phyloP scores from a whole-genome alignment of 176 grass and related monocot species.

The Hordeum marinum region DNA sequence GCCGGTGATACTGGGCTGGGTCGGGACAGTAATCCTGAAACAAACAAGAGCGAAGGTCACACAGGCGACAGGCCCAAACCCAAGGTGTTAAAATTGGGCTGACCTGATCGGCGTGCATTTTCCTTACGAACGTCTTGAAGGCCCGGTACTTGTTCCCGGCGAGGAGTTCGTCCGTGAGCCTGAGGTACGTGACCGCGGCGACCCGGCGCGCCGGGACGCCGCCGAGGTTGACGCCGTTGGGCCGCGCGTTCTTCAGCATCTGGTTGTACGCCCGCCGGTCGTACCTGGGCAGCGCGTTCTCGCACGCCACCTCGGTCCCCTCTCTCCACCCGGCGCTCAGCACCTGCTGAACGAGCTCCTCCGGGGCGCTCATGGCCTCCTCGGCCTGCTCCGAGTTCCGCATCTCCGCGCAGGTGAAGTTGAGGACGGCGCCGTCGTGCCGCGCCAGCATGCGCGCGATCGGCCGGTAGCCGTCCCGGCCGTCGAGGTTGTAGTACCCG shows the following conservation, averaged over 20 bases:
- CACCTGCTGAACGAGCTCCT: constrained; percentile 63
- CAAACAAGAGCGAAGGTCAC: not conserved
- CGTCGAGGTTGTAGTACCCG: constrained; percentile 70
- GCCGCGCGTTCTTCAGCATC: constrained; percentile 56
- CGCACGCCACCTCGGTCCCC: constrained; percentile 62
- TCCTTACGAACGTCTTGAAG: constrained; percentile 65
- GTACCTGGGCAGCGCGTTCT: constrained; percentile 72
- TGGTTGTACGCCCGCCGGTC: constrained; percentile 65
- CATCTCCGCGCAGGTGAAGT: constrained; percentile 92
- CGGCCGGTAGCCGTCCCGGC: constrained; percentile 55
- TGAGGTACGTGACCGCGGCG: constrained; percentile 67
- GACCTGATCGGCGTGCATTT: constrained; percentile 75
- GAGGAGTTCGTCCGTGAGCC: constrained; percentile 55
- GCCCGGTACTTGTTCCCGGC: constrained; percentile 44
- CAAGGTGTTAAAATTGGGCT: not conserved
- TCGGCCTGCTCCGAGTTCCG: constrained; percentile 42
- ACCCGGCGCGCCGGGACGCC: constrained; percentile 27
- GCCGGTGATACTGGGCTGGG: constrained; percentile 38
- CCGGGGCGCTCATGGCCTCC: constrained; percentile 48
- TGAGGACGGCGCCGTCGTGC: constrained; percentile 55
- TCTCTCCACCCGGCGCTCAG: constrained; percentile 74
- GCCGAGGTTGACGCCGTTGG: constrained; percentile 37
- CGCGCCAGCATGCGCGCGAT: constrained; percentile 53
- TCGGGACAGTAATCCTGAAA: constrained; percentile 51
- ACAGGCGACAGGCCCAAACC: not conserved